These are phyloP conservation scores for Ogataea trehalophila DNA, from an alignment of 805 yeast genomes.

Conservation along the genomic window DNA sequence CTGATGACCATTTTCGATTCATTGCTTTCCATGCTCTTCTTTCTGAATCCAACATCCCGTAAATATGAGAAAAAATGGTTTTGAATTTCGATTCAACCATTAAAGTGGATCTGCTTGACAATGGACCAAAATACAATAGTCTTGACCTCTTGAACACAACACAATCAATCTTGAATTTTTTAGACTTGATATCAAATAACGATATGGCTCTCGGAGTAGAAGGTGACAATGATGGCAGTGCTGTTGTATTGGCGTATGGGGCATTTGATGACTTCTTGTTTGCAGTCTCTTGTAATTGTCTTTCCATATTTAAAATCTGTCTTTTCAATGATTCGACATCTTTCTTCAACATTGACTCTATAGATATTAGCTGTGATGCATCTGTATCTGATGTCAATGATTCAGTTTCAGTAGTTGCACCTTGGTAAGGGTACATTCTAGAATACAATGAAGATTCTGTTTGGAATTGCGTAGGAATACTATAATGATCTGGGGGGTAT, in stretches of 20 bases:
- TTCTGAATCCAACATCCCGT: constrained; percentile 3
- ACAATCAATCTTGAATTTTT: constrained; percentile 6
- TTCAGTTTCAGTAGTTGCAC: not conserved
- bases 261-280: not conserved
- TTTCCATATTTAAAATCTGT: constrained; percentile 8
- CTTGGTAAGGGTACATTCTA: not conserved
- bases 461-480: not conserved
- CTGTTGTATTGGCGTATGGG: too few relatives aligned
- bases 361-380: not conserved
- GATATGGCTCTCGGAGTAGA: not conserved
- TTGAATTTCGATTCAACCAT: constrained; percentile 2
- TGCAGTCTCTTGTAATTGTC: constrained; percentile 1
- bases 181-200: constrained; percentile 5
- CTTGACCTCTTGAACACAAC: constrained; percentile 11
- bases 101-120: constrained; percentile 9
- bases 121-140: constrained; percentile 9
- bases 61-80: not conserved
- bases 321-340: constrained; percentile 11
- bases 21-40: constrained; percentile 13
- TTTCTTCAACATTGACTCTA: constrained; percentile 3
- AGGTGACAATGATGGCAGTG: not conserved
- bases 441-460: not conserved
- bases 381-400: not conserved
- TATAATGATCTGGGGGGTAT: not conserved
- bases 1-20: not conserved